Conservation (phyloP, 345 rosid genomes). For the Conringia planisiliqua region DNA sequence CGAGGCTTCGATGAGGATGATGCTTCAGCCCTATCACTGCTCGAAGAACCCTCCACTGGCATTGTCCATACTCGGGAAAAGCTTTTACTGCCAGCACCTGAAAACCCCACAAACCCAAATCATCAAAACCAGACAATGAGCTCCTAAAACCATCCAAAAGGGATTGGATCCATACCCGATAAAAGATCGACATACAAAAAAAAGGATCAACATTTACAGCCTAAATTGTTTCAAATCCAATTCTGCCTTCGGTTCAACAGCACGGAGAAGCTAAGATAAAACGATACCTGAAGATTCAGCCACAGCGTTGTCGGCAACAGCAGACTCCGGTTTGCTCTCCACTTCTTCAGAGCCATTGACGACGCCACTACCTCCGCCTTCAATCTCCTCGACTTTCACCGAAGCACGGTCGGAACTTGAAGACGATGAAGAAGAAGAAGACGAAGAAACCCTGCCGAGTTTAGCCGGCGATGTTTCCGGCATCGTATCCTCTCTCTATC, state of each 20-base stretch:
- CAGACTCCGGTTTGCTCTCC: slow-evolving; percentile 30
- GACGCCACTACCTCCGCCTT: slow-evolving; percentile 35
- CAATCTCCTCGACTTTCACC: slow-evolving; percentile 42
- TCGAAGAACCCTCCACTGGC: slow-evolving; percentile 33
- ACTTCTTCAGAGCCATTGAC: slow-evolving; percentile 34
- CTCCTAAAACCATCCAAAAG: neutral
- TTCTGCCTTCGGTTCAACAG: neutral
- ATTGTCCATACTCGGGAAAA: slow-evolving; percentile 38
- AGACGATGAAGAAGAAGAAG: slow-evolving; percentile 37
- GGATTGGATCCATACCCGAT: neutral
- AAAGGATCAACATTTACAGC: neutral
- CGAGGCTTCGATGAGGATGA: slow-evolving; percentile 50
- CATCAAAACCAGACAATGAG: neutral
- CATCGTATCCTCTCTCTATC: slow-evolving; percentile 36
- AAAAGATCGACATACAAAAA: neutral
- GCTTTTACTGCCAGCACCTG: slow-evolving; percentile 41
- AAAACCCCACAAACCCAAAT: neutral
- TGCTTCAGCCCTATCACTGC: slow-evolving; percentile 32
- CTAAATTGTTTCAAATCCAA: neutral
- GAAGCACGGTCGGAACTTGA: slow-evolving; percentile 42
- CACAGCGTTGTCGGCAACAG: slow-evolving; percentile 34
- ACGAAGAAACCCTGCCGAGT: slow-evolving; percentile 25
- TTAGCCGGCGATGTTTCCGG: slow-evolving; percentile 44
- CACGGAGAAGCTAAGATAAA: neutral
- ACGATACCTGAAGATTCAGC: slow-evolving; percentile 44